These are phyloP conservation scores for Penicillium sclerotigenum DNA, from an alignment of 2,329 filamentous ascomycete species.

Conservation along the genomic window DNA sequence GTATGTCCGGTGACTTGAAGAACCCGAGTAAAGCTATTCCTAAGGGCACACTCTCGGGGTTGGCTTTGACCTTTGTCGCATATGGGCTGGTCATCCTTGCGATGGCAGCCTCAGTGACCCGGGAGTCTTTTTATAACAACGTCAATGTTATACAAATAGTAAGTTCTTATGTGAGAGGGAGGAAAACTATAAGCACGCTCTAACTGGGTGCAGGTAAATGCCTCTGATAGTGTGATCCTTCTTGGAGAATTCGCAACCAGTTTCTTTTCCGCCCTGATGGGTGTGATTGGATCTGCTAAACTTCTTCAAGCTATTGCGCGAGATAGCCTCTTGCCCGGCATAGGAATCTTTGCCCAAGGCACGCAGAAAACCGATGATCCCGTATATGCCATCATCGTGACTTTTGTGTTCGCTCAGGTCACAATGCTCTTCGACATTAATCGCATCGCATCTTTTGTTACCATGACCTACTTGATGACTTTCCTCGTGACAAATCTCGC, in stretches of 20 bases:
- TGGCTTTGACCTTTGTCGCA: slow-evolving; percentile 69
- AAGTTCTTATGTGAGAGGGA: slow-evolving; percentile 25
- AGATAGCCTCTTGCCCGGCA: slow-evolving; percentile 73
- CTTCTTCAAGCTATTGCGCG: slow-evolving; percentile 77
- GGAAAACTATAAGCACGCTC: not conserved
- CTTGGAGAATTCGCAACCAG: slow-evolving; percentile 79
- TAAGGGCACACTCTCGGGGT: slow-evolving; percentile 74
- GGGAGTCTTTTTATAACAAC: slow-evolving; percentile 69
- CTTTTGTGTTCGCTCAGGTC: slow-evolving; percentile 71
- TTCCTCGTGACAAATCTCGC: slow-evolving; percentile 86
- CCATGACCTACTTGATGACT: slow-evolving; percentile 90
- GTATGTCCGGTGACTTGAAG: slow-evolving; percentile 83
- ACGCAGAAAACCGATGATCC: slow-evolving; percentile 71
- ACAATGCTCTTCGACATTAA: slow-evolving; percentile 82
- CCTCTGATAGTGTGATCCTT: slow-evolving; percentile 71
- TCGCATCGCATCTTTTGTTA: slow-evolving; percentile 83
- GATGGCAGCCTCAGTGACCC: slow-evolving; percentile 72
- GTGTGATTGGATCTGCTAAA: slow-evolving; percentile 79
- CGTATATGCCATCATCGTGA: slow-evolving; percentile 70
- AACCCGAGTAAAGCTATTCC: slow-evolving; percentile 83
- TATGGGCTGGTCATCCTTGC: slow-evolving; percentile 76
- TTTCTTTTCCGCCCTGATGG: slow-evolving; percentile 84
- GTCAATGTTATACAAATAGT: slow-evolving; percentile 74
- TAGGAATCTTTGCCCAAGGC: slow-evolving; percentile 70
- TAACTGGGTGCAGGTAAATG: slow-evolving; percentile 55